Percentiles rank a stretch among this genome's conserved stretches.
Evolutionary conservation across 169 alveolate species (phyloP).

Genomic region (Amoebophrya sp.): DNA sequence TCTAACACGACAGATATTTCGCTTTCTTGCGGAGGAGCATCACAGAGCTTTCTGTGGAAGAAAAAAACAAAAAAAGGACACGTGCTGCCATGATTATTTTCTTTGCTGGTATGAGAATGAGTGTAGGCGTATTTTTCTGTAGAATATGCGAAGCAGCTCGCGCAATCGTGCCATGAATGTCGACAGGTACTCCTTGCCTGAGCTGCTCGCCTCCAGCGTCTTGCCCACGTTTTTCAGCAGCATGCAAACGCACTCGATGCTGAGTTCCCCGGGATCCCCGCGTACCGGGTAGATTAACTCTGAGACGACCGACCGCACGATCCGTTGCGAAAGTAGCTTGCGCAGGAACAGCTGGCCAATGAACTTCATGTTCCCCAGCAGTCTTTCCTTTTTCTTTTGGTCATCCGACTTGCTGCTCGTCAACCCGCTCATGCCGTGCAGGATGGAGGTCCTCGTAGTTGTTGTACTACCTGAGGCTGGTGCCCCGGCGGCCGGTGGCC

Average conservation of each 20-base stretch:
- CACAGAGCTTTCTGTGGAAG: too few species aligned
- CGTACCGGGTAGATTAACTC: constrained; percentile 64
- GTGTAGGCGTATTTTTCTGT: not conserved
- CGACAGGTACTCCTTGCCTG: not conserved
- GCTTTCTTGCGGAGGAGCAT: too few species aligned
- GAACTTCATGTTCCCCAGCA: constrained; percentile 69
- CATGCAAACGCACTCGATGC: constrained; percentile 64
- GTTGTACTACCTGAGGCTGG: too few species aligned
- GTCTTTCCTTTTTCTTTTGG: constrained; percentile 54
- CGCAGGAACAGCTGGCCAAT: constrained; percentile 76
- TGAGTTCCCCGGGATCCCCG: constrained; percentile 70
- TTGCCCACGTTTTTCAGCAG: constrained; percentile 30
- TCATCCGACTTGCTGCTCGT: not conserved
- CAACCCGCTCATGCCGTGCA: too few species aligned
- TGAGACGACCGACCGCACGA: constrained; percentile 66
- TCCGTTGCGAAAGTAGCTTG: constrained; percentile 66
- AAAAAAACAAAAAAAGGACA: too few species aligned
- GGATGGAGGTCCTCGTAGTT: too few species aligned
- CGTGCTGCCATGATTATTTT: too few species aligned
- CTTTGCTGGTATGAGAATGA: too few species aligned
- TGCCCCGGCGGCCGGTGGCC: too few species aligned
- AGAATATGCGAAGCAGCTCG: not conserved
- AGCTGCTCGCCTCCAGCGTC: not conserved
- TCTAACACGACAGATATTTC: too few species aligned
- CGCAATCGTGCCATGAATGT: constrained; percentile 24